Percentiles rank a stretch among this genome's conserved stretches.
These are phyloP conservation scores for Aspergillus luchuensis DNA, from an alignment of 2,329 filamentous ascomycete species.

Conservation along the genomic window DNA sequence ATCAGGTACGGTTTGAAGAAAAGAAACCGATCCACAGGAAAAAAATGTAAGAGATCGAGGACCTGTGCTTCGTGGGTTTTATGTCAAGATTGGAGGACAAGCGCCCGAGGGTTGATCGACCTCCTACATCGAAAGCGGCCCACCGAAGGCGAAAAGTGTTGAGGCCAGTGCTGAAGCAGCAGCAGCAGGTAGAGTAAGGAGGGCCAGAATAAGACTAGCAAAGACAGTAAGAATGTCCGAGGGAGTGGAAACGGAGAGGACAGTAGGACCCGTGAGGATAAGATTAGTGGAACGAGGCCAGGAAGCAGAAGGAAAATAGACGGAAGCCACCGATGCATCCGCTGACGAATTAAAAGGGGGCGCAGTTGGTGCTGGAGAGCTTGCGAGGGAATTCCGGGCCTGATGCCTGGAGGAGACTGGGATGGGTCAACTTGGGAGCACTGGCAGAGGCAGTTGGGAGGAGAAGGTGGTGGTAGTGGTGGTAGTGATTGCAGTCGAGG, in stretches of 20 bases:
- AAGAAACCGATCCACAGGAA: neutral
- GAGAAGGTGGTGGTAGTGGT: conserved; percentile 11
- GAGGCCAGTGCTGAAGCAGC: neutral
- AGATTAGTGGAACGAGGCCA: conserved; percentile 13
- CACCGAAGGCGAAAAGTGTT: conserved; percentile 7
- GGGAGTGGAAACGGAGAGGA: neutral
- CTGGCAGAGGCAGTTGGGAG: conserved; percentile 1
- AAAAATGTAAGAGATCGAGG: neutral
- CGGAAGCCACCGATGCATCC: conserved; percentile 17
- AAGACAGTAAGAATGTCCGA: neutral
- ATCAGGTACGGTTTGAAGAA: neutral
- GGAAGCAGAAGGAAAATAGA: conserved; percentile 12
- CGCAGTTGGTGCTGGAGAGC: conserved; percentile 11
- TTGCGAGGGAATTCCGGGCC: neutral
- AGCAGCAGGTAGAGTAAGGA: neutral
- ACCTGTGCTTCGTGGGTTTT: conserved; percentile 4
- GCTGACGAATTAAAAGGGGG: conserved; percentile 23
- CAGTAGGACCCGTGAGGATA: neutral
- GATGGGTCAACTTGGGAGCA: neutral
- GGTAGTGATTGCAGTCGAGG: conserved; percentile 12
- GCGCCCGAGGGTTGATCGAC: conserved; percentile 12
- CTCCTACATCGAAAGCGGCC: conserved; percentile 9
- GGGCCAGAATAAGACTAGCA: neutral
- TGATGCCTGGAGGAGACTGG: conserved; percentile 5
- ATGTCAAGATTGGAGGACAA: conserved; percentile 3